These are phyloP conservation scores for Ambrosiella cleistominuta DNA, from an alignment of 2,329 filamentous ascomycete species.

Conservation along the genomic window DNA sequence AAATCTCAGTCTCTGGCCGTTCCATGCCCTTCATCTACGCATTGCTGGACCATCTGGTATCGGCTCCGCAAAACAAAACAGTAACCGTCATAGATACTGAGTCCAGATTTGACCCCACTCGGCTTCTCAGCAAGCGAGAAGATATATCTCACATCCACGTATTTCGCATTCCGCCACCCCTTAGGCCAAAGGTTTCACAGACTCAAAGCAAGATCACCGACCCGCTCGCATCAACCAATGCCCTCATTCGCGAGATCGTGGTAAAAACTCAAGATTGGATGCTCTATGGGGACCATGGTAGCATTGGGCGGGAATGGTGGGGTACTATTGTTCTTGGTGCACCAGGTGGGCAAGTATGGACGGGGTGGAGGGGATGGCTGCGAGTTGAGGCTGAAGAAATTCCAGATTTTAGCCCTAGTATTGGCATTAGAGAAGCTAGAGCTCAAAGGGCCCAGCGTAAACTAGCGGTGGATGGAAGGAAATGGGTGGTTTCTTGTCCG, in stretches of 20 bases:
- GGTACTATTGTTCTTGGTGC: constrained; percentile 37
- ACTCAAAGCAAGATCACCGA: background rate
- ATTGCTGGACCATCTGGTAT: constrained; percentile 34
- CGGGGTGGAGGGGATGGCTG: constrained; percentile 29
- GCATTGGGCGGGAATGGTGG: constrained; percentile 35
- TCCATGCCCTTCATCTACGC: constrained; percentile 38
- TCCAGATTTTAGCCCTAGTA: constrained; percentile 22
- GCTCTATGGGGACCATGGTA: constrained; percentile 30
- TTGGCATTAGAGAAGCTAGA: constrained; percentile 29
- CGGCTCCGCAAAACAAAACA: constrained; percentile 28
- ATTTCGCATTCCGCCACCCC: constrained; percentile 16
- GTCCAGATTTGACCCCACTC: constrained; percentile 34
- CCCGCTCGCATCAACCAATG: constrained; percentile 10
- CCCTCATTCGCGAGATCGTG: constrained; percentile 21
- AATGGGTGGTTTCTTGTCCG: constrained; percentile 25
- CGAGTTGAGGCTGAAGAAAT: constrained; percentile 29
- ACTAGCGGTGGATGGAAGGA: constrained; percentile 21
- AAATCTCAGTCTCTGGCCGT: constrained; percentile 34
- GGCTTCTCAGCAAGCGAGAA: constrained; percentile 22
- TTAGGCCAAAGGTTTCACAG: background rate
- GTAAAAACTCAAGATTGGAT: constrained; percentile 28
- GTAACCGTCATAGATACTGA: constrained; percentile 39
- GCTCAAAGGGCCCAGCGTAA: constrained; percentile 23
- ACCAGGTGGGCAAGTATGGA: constrained; percentile 21
- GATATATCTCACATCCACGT: constrained; percentile 36